Percentiles rank a stretch among this genome's conserved stretches.
phyloP scores from a whole-genome alignment of 306 rosid genomes.

The Argentina anserina region DNA sequence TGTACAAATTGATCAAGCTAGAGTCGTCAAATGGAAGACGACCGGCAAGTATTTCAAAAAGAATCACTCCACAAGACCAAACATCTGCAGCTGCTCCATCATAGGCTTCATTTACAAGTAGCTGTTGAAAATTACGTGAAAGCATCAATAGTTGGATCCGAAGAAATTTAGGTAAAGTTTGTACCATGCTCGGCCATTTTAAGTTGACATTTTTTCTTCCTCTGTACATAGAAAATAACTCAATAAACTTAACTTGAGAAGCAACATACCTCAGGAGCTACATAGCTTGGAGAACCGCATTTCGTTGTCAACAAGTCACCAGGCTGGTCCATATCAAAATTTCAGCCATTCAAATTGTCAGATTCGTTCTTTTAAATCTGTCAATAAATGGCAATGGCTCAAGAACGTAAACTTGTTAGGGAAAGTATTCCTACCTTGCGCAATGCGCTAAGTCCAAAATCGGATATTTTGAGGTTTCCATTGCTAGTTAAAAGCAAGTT shows the following conservation, averaged over 20 bases:
- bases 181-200: background rate
- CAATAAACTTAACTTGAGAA: background rate
- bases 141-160: background rate
- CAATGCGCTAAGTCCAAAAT: conserved; percentile 75
- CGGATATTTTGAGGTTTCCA: conserved; percentile 69
- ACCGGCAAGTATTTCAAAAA: conserved; percentile 71
- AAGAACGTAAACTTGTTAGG: background rate
- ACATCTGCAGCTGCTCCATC: conserved; percentile 83
- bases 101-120: conserved; percentile 50
- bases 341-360: background rate
- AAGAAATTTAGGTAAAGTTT: background rate
- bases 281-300: conserved; percentile 86
- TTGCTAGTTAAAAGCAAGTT: conserved; percentile 65
- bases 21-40: conserved; percentile 68
- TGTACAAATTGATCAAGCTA: conserved; percentile 52
- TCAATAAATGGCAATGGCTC: background rate
- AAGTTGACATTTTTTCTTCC: background rate
- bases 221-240: background rate
- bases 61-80: conserved; percentile 90
- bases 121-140: conserved; percentile 31
- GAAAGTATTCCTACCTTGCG: conserved; percentile 46
- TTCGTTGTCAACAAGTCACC: conserved; percentile 51
- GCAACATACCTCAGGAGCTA: conserved; percentile 76
- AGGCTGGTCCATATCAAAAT: conserved; percentile 42
- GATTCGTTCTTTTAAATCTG: background rate